phyloP scores from a whole-genome alignment of 306 rosid genomes.

The Trifolium dubium region DNA sequence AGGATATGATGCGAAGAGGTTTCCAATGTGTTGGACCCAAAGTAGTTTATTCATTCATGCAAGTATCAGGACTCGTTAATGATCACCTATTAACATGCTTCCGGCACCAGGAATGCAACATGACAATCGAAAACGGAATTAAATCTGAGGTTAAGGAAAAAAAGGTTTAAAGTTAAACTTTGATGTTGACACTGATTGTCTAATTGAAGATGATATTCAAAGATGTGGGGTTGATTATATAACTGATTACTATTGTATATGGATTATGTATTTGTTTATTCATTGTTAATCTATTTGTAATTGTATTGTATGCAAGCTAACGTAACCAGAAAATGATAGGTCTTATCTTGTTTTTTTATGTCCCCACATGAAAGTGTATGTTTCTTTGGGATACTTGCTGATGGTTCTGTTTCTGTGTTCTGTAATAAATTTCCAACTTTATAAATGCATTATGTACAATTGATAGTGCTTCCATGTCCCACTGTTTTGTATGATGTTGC shows the following conservation, averaged over 20 bases:
- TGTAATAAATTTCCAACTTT: slow-evolving; percentile 37
- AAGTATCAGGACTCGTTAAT: slow-evolving; percentile 80
- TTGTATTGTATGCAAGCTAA: slow-evolving; percentile 45
- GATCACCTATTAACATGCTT: slow-evolving; percentile 79
- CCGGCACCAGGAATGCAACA: slow-evolving; percentile 62
- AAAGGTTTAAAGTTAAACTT: background rate
- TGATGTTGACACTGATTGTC: background rate
- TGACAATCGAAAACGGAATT: slow-evolving; percentile 36
- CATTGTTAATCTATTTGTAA: slow-evolving; percentile 35
- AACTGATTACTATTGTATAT: slow-evolving; percentile 10
- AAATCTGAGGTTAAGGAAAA: slow-evolving; percentile 47
- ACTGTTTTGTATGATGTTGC: slow-evolving; percentile 13
- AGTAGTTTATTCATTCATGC: slow-evolving; percentile 88
- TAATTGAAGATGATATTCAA: background rate
- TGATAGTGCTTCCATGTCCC: slow-evolving; percentile 33
- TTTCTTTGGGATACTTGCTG: slow-evolving; percentile 39
- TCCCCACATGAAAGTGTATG: slow-evolving; percentile 42
- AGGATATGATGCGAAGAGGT: slow-evolving; percentile 91
- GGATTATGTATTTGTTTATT: slow-evolving; percentile 19
- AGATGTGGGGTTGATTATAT: slow-evolving; percentile 4
- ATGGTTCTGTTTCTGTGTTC: slow-evolving; percentile 34
- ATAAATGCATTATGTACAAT: background rate
- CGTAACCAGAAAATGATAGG: slow-evolving; percentile 47
- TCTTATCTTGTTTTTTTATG: slow-evolving; percentile 23
- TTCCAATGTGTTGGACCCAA: slow-evolving; percentile 97